phyloP scores from a whole-genome alignment of 108 stramenopile genomes.

The Skeletonema menzelii region DNA sequence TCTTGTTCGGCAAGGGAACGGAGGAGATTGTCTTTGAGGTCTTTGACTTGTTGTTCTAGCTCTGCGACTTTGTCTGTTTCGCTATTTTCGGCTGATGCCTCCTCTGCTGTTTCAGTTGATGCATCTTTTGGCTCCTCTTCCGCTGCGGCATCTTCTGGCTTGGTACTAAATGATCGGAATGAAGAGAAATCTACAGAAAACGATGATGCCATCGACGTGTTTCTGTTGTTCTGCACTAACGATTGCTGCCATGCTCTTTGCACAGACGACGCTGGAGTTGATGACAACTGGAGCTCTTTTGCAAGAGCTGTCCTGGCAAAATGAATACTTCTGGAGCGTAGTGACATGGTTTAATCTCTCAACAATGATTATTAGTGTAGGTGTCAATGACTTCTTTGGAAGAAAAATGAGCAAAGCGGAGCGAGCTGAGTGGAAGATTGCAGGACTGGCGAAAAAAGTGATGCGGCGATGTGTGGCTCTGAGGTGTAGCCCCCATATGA shows the following conservation, averaged over 20 bases:
- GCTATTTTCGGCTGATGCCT: conserved; percentile 4
- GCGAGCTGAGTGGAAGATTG: too few species aligned
- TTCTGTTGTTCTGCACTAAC: background rate
- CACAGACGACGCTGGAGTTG: background rate
- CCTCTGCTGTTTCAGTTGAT: background rate
- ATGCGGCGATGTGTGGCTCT: too few species aligned
- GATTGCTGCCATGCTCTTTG: conserved; percentile 8
- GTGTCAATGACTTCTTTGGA: too few species aligned
- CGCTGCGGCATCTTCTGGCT: conserved; percentile 9
- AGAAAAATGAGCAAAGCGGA: too few species aligned
- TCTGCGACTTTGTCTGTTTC: conserved; percentile 20
- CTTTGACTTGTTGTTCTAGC: conserved; percentile 67
- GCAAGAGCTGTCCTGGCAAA: conserved; percentile 18
- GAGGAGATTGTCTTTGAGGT: conserved; percentile 79
- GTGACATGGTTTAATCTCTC: conserved; percentile 11
- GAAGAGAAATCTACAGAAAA: background rate
- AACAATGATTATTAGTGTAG: too few species aligned
- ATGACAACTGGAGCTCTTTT: conserved; percentile 14
- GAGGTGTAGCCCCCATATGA: too few species aligned
- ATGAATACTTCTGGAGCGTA: conserved; percentile 24
- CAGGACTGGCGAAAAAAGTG: too few species aligned
- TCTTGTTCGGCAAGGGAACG: conserved; percentile 95
- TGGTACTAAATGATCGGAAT: conserved; percentile 26
- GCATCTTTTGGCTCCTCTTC: conserved; percentile 4
- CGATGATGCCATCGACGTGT: background rate